Evolutionary conservation across 768 basidiomycete species (phyloP), one percentile per base, ranked within the genome.

Genomic region (Lactifluus echinatus): DNA sequence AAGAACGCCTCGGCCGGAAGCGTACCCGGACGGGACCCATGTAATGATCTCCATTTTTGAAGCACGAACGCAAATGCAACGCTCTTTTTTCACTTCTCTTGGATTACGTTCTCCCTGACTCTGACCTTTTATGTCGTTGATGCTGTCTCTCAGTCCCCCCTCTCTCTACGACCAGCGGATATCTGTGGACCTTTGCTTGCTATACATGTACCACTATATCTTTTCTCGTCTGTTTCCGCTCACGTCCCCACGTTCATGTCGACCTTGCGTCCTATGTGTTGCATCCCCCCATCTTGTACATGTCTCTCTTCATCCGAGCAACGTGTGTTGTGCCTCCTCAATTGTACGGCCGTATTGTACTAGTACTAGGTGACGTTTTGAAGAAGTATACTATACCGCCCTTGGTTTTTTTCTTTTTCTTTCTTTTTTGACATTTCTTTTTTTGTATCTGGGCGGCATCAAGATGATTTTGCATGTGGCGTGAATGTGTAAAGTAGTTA

Each of bases 371-470:
- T 45, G 37, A 43, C 15, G 46, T 49, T 40, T 43, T 24, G 49
- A 44, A 44, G 57, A 59, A 54, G 57, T 55, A 59, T 59, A 59
- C 24, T 55, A 50, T 59, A 50, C 53, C 47, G 53, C 34, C 33
- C 33, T 49, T 45, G 39, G 40, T 34, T 33, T 47, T 26, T 24
- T 12, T 39, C 5, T 23, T 15, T 23, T 33, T 34, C 26, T 26
- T 28, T 39, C 19, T 34, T 40, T 33, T 40, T n/a, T n/a, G n/a
- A n/a, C n/a, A n/a, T n/a, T n/a, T 39, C 31, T 17, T 19, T 42
- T 50, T 42, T 42, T 31, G 12, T 52, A 31, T 47, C 51, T 58
- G 45, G 57, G 57, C 46, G 57, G 57, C 40, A 31, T 28, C 28
- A 52, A 51, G 36, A 17, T 50, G 50, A 51, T 57, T 36, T 51